Evolutionary conservation across 106 monocot species (phyloP).

Genomic region (Narthecium ossifragum): DNA sequence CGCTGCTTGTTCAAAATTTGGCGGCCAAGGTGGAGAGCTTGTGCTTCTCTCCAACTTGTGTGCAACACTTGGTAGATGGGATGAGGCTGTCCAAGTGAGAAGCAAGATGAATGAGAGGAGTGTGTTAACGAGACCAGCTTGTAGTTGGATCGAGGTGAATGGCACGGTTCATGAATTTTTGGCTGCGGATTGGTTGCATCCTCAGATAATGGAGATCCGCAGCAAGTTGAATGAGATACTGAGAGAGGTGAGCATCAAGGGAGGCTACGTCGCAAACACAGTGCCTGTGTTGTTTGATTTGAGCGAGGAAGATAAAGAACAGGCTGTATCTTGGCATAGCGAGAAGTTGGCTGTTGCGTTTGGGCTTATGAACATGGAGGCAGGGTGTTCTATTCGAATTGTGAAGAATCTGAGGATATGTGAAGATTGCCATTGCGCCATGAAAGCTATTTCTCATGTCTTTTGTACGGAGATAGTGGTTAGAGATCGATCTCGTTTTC

Average conservation of each 20-base stretch:
- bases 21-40: constrained; percentile 15
- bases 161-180: constrained; percentile 39
- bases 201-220: constrained; percentile 21
- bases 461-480: too few species aligned
- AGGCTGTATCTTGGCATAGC: constrained; percentile 44
- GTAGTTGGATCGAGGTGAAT: constrained; percentile 37
- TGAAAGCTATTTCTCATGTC: too few species aligned
- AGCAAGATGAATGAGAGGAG: constrained; percentile 8
- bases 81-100: constrained; percentile 17
- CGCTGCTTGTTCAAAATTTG: constrained; percentile 11
- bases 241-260: constrained; percentile 20
- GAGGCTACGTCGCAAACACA: constrained; percentile 24
- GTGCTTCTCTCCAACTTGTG: constrained; percentile 41
- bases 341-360: constrained; percentile 67
- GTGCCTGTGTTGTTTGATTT: constrained; percentile 37
- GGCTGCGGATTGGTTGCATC: constrained; percentile 30
- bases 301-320: constrained; percentile 38
- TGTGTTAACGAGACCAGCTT: constrained; percentile 18
- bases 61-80: constrained; percentile 32
- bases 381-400: too few species aligned
- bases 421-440: too few species aligned
- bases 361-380: too few species aligned
- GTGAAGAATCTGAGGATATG: too few species aligned
- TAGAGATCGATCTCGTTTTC: too few species aligned
- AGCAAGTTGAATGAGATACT: constrained; percentile 23